Evolutionary conservation across 306 rosid species (phyloP), one percentile per base, ranked within the genome.

Genomic region (Rosa multiflora): DNA sequence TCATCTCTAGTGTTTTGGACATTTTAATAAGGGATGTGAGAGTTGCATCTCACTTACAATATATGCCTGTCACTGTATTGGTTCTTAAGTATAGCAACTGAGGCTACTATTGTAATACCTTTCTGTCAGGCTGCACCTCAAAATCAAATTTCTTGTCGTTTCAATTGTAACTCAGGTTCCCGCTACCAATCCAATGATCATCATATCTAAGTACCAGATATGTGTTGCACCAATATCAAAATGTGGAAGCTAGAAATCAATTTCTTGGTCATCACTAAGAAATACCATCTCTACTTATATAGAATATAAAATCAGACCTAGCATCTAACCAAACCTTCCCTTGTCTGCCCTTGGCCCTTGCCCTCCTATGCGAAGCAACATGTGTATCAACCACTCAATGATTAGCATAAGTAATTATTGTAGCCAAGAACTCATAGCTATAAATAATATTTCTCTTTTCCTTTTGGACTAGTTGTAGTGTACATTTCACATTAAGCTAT

Each of bases 1-100:
- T 51, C 63, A 72, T n/a, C 4, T 66, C 37, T 73, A 37, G 23
- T 78, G 58, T 63, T 63, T 56, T 78, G 42, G 37, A 26, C 59
- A 29, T 43, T 63, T 76, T 4, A 3, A 74, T n/a, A 8, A 58
- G 29, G 39, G 49, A 58, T 40, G 35, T 46, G 39, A 62, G 40
- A 70, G 56, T 70, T 70, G 55, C 2, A 46, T 70, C 56, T 46
- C 55, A 46, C 67, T 46, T 8, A 3, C 26, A 3, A 8, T 29
- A 8, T 29, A 37, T 67, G 42, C 68, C 35, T 63, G 42, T 26
- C 20, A 32, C 29, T 17, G 61, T 53, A 53, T 32, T 53, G 61
- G 61, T 53, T 53, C 23, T 6, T 18, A 17, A 18, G n/a, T 6
- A 15, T 53, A 53, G 61, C 61, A 53, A 15, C 23, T 18, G 61